phyloP scores from a whole-genome alignment of 768 basidiomycete species.

The Boletus sp. region DNA sequence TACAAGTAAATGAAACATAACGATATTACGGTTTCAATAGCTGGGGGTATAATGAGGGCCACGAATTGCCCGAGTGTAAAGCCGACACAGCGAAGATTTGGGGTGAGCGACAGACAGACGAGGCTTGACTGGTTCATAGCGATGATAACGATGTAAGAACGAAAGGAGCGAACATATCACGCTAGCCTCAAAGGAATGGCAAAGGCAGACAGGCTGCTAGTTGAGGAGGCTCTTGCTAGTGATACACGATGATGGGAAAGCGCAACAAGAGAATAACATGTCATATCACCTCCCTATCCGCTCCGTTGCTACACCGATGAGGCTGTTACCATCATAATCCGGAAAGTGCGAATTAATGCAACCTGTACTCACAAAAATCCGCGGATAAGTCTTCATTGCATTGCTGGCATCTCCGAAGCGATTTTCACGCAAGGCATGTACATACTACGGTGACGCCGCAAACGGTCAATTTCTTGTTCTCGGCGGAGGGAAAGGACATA shows the following conservation, averaged over 20 bases:
- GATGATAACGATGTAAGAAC: not conserved
- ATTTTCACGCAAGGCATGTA: not conserved
- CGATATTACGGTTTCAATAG: conserved; percentile 60
- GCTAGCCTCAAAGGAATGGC: conserved; percentile 23
- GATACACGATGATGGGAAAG: conserved; percentile 29
- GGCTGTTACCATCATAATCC: conserved; percentile 22
- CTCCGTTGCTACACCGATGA: conserved; percentile 19
- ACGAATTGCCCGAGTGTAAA: conserved; percentile 46
- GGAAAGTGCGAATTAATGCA: not conserved
- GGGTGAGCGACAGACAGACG: conserved; percentile 65
- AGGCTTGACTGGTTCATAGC: conserved; percentile 43
- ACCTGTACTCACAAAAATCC: not conserved
- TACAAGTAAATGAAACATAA: conserved; percentile 50
- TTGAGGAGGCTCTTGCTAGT: conserved; percentile 11
- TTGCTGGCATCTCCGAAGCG: not conserved
- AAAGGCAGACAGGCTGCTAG: conserved; percentile 49
- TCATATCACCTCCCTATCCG: not conserved
- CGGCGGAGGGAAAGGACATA: not conserved
- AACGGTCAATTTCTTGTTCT: not conserved
- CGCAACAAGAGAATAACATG: conserved; percentile 10
- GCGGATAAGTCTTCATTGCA: not conserved
- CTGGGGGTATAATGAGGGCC: conserved; percentile 60
- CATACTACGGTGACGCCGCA: not conserved
- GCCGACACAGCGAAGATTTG: conserved; percentile 68
- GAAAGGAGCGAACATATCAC: conserved; percentile 37